Conservation (phyloP, 148 eudicot species). For the Vaccinium myrtillus region DNA sequence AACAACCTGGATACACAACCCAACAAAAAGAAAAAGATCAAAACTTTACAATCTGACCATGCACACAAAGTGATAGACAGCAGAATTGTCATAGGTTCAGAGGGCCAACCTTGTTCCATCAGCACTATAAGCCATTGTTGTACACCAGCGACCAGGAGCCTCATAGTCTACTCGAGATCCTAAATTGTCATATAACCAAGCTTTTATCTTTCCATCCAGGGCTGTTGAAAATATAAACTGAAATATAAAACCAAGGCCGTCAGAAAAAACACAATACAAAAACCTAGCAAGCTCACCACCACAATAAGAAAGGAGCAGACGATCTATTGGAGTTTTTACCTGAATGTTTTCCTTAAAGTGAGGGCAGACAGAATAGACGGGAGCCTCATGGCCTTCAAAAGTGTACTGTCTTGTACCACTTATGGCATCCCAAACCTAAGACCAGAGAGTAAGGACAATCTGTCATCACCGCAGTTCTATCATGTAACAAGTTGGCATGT, state of each 20-base stretch:
- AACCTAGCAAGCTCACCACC: neutral
- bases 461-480: neutral
- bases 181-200: constrained; percentile 86
- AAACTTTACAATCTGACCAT: constrained; percentile 7
- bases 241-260: constrained; percentile 21
- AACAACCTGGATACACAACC: constrained; percentile 54
- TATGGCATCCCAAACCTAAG: constrained; percentile 82
- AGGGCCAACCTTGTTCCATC: constrained; percentile 74
- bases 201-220: constrained; percentile 85
- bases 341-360: constrained; percentile 75
- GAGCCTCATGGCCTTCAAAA: constrained; percentile 88
- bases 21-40: constrained; percentile 4
- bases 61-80: neutral
- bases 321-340: constrained; percentile 26
- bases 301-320: neutral
- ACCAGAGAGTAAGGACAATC: constrained; percentile 5
- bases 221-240: constrained; percentile 93
- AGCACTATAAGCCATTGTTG: constrained; percentile 89
- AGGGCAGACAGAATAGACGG: constrained; percentile 90
- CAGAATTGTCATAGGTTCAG: constrained; percentile 15
- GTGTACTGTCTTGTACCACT: constrained; percentile 69
- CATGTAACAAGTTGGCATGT: neutral
- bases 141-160: constrained; percentile 90
- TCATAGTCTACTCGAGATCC: constrained; percentile 85
- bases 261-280: neutral